Conservation (phyloP, 148 eudicot genomes). For the Drosera capensis region DNA sequence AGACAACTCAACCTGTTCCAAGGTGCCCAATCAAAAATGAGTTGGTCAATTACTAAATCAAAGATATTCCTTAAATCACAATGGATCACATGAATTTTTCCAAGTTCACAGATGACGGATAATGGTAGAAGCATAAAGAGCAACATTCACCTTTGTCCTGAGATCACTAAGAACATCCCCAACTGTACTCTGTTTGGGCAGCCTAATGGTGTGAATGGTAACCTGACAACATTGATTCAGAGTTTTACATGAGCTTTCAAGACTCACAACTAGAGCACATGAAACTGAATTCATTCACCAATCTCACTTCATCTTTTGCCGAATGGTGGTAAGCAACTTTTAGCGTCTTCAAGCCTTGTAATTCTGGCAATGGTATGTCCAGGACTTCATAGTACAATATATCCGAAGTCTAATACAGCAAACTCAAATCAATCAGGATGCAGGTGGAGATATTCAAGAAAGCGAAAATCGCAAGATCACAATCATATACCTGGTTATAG, state of each 20-base stretch:
- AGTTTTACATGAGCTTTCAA: neutral
- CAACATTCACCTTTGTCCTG: neutral
- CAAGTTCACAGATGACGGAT: neutral
- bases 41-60: neutral
- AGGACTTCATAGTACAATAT: slow-evolving; percentile 32
- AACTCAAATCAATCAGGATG: slow-evolving; percentile 3
- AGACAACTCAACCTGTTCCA: slow-evolving; percentile 11
- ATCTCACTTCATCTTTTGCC: slow-evolving; percentile 47
- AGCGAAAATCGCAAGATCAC: neutral
- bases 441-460: neutral
- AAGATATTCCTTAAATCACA: neutral
- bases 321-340: slow-evolving; percentile 52
- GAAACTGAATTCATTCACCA: neutral
- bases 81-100: too few relatives aligned
- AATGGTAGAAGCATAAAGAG: neutral
- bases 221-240: slow-evolving; percentile 1
- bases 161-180: slow-evolving; percentile 4
- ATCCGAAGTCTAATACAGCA: slow-evolving; percentile 18
- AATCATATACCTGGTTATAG: slow-evolving; percentile 11
- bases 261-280: neutral
- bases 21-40: neutral
- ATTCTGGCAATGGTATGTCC: slow-evolving; percentile 41
- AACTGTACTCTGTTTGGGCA: slow-evolving; percentile 6
- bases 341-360: slow-evolving; percentile 40
- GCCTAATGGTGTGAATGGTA: slow-evolving; percentile 3